A percentile compares a stretch with the other conserved stretches of the same genome.
These are phyloP conservation scores for Geotrichum candidum DNA, from an alignment of 1,139 yeast genomes.

Conservation along the genomic window DNA sequence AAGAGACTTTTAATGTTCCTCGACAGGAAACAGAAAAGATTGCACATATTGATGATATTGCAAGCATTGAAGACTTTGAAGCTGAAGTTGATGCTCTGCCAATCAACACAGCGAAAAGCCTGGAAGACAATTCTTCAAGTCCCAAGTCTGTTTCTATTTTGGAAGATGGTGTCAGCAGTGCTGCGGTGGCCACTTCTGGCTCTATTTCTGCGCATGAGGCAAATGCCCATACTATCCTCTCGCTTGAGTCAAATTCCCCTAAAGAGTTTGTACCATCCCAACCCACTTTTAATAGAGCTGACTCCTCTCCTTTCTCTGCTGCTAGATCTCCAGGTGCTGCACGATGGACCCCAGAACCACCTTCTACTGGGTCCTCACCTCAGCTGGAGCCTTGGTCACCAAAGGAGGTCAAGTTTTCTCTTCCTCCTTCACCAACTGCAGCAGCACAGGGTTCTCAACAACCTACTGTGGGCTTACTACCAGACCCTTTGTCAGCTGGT, in stretches of 20 bases:
- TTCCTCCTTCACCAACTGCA: not conserved
- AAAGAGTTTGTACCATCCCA: not conserved
- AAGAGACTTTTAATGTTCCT: not conserved
- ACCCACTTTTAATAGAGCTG: not conserved
- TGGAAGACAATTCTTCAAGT: not conserved
- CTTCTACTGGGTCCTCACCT: constrained; percentile 1
- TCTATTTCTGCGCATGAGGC: not conserved
- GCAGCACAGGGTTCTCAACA: not conserved
- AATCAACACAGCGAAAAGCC: not conserved
- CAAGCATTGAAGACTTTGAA: not conserved
- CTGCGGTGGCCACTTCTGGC: not conserved
- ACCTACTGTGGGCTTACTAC: not conserved
- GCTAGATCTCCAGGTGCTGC: constrained; percentile 7
- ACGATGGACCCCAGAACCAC: constrained; percentile 6
- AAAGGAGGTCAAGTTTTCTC: not conserved
- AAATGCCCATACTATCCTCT: not conserved
- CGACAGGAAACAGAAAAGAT: not conserved
- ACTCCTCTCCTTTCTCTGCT: not conserved
- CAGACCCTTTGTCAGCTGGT: not conserved
- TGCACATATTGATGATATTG: not conserved
- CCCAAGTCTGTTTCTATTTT: not conserved
- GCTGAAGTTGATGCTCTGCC: not conserved
- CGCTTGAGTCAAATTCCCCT: not conserved
- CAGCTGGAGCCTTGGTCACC: not conserved
- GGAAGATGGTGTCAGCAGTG: not conserved